Evolutionary conservation across 306 rosid genomes (phyloP).

Genomic region (Castanospermum australe): DNA sequence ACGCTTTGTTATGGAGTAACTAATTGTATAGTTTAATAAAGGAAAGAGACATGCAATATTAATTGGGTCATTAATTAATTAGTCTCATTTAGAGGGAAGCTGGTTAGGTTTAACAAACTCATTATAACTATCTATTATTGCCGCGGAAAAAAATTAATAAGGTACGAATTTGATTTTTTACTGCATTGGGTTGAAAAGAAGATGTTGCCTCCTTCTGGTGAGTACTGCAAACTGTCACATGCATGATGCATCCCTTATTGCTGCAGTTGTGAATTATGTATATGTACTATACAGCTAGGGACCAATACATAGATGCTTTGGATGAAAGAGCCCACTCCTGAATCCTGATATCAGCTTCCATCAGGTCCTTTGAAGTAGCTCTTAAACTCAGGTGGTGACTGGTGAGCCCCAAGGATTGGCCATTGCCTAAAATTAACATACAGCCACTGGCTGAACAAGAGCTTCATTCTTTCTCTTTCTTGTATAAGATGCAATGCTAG

Average conservation of each 20-base stretch:
- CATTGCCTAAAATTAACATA: constrained; percentile 30
- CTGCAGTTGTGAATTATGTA: constrained; percentile 42
- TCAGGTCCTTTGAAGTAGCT: constrained; percentile 18
- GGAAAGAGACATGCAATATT: neutral
- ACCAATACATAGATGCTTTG: constrained; percentile 34
- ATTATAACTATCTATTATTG: constrained; percentile 22
- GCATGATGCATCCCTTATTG: constrained; percentile 45
- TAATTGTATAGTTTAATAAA: neutral
- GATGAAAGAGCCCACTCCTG: constrained; percentile 33
- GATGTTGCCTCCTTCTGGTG: constrained; percentile 39
- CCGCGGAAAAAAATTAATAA: neutral
- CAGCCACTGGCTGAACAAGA: neutral
- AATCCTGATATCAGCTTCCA: constrained; percentile 1
- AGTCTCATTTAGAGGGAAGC: neutral
- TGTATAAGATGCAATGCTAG: constrained; percentile 2
- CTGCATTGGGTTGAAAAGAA: constrained; percentile 36
- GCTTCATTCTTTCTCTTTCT: constrained; percentile 37
- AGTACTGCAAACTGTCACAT: constrained; percentile 46
- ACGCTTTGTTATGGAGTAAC: neutral
- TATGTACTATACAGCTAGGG: constrained; percentile 44
- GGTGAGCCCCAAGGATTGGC: neutral
- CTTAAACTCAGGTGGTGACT: constrained; percentile 47
- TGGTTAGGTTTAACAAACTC: constrained; percentile 37
- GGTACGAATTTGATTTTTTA: constrained; percentile 26
- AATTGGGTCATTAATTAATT: constrained; percentile 1